phyloP scores from a whole-genome alignment of 345 rosid species.

The Eucalyptus marginata region DNA sequence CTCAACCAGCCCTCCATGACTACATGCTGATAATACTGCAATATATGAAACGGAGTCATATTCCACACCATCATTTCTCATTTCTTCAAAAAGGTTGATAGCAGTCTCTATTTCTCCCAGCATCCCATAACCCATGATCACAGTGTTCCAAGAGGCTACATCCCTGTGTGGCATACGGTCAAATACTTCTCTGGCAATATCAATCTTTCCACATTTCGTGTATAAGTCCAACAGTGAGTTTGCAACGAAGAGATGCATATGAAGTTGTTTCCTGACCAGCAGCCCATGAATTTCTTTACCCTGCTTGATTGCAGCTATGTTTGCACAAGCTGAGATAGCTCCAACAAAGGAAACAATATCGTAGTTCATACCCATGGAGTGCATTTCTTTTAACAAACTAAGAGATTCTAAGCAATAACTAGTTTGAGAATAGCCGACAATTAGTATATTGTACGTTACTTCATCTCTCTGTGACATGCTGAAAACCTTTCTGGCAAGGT shows the following conservation, averaged over 20 bases:
- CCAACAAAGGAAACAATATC: conserved; percentile 52
- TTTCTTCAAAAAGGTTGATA: conserved; percentile 21
- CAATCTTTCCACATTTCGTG: conserved; percentile 28
- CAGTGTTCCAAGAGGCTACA: conserved; percentile 33
- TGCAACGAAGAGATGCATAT: conserved; percentile 29
- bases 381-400: conserved; percentile 42
- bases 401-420: conserved; percentile 36
- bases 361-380: conserved; percentile 22
- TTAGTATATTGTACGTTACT: conserved; percentile 46
- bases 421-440: conserved; percentile 35
- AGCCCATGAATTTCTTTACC: conserved; percentile 44
- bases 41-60: conserved; percentile 35
- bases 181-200: conserved; percentile 25
- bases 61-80: conserved; percentile 16
- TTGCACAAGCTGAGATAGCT: conserved; percentile 44
- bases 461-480: conserved; percentile 23
- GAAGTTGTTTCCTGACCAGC: conserved; percentile 10
- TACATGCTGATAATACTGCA: conserved; percentile 35
- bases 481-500: conserved; percentile 27
- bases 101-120: conserved; percentile 23
- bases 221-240: conserved; percentile 42
- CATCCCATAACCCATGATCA: conserved; percentile 41
- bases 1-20: conserved; percentile 37
- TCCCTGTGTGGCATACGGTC: conserved; percentile 16
- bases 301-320: conserved; percentile 24